A percentile compares a stretch with the other conserved stretches of the same genome.
phyloP scores from a whole-genome alignment of 441 rosid species.

The Mallotus repandus region DNA sequence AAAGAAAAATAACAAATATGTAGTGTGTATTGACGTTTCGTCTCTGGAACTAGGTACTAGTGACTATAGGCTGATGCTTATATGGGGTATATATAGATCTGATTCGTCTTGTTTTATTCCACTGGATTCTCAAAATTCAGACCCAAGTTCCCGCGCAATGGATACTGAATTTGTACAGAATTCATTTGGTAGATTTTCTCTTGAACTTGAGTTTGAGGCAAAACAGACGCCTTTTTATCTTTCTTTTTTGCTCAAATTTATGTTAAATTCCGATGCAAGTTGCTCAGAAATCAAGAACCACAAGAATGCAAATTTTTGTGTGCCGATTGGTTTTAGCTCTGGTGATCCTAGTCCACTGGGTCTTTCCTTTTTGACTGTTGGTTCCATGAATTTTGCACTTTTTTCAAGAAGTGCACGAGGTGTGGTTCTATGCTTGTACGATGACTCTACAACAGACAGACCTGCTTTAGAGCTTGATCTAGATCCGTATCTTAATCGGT shows the following conservation, averaged over 20 bases:
- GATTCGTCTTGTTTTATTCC: conserved; percentile 57
- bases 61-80: conserved; percentile 42
- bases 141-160: conserved; percentile 37
- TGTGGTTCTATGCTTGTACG: conserved; percentile 68
- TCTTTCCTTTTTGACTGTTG: conserved; percentile 60
- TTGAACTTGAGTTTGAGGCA: conserved; percentile 71
- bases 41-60: conserved; percentile 37
- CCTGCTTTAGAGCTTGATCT: conserved; percentile 94
- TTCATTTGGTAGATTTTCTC: conserved; percentile 40
- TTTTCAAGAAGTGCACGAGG: conserved; percentile 57
- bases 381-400: conserved; percentile 69
- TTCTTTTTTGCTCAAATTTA: conserved; percentile 65
- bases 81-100: conserved; percentile 70
- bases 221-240: conserved; percentile 67
- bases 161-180: conserved; percentile 48
- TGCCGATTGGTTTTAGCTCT: conserved; percentile 71
- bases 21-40: conserved; percentile 57
- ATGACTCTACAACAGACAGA: conserved; percentile 42
- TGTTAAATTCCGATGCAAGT: conserved; percentile 28
- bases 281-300: conserved; percentile 57
- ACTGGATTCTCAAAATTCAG: conserved; percentile 38
- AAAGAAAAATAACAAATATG: conserved; percentile 51
- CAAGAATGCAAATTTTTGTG: conserved; percentile 57
- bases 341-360: conserved; percentile 80
- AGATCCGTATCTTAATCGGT: conserved; percentile 75